phyloP scores from a whole-genome alignment of 139 green algal species.

The Volvox reticuliferus region DNA sequence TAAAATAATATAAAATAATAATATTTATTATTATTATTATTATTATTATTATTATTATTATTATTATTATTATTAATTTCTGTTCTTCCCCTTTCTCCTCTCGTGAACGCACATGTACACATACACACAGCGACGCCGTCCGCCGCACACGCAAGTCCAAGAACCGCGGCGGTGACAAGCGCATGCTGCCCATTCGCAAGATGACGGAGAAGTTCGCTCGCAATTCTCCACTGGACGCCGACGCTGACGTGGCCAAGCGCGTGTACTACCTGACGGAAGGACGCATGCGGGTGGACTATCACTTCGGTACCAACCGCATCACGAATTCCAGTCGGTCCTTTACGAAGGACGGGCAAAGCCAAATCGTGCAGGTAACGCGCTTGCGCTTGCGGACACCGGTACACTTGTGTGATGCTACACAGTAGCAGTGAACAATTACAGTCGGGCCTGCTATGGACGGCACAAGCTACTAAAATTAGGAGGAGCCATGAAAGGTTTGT shows the following conservation, averaged over 20 bases:
- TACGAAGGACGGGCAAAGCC: constrained; percentile 76
- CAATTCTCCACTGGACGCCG: constrained; percentile 50
- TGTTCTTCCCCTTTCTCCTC: no score
- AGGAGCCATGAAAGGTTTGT: no score
- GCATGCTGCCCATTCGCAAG: constrained; percentile 76
- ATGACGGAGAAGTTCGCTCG: constrained; percentile 86
- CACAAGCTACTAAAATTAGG: no score
- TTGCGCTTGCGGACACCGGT: no score
- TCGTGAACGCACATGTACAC: no score
- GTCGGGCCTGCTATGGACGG: no score
- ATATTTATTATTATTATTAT: no score
- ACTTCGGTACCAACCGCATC: constrained; percentile 72
- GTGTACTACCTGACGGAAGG: constrained; percentile 77
- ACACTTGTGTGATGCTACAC: no score
- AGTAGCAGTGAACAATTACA: no score
- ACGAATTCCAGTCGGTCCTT: constrained; percentile 71
- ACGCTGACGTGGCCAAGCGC: constrained; percentile 77
- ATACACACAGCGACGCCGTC: constrained; percentile 2
- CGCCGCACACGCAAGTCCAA: constrained; percentile 30
- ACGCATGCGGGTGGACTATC: constrained; percentile 74
- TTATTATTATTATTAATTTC: no score
- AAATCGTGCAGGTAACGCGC: constrained; percentile 72
- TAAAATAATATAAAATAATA: no score
- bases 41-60: no score
- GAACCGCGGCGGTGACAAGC: constrained; percentile 23